These are phyloP conservation scores for Globisporangium rhizosaccharum DNA, from an alignment of 352 stramenopile species.

Conservation along the genomic window DNA sequence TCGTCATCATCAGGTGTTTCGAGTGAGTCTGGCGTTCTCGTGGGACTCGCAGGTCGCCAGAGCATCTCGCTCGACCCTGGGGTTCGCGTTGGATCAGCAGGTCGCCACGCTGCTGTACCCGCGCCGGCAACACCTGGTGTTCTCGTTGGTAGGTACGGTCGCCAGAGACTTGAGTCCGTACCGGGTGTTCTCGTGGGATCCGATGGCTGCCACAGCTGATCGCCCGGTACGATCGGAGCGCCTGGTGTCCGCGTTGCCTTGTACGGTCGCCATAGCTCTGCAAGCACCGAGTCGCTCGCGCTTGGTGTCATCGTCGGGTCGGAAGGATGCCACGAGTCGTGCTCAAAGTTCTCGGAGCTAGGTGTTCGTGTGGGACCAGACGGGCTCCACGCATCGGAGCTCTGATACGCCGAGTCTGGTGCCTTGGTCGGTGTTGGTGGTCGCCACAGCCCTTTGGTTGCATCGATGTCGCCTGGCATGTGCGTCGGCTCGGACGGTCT, in stretches of 20 bases:
- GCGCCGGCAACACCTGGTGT: no score
- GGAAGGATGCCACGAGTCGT: neutral
- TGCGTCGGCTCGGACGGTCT: neutral
- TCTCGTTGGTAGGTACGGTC: no score
- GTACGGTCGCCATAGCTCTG: neutral
- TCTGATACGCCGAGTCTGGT: neutral
- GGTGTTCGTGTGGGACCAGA: neutral
- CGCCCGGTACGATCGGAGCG: neutral
- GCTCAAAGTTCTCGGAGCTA: neutral
- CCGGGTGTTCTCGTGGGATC: neutral
- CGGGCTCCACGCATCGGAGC: neutral
- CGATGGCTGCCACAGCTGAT: neutral
- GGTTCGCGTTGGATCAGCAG: neutral
- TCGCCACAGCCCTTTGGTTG: neutral
- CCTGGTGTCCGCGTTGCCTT: neutral
- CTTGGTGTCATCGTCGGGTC: neutral
- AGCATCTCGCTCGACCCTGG: slow-evolving; percentile 1
- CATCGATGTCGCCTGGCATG: neutral
- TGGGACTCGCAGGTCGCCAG: neutral
- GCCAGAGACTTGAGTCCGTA: no score
- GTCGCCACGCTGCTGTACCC: no score
- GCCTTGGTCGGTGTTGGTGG: neutral
- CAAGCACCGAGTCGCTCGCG: no score
- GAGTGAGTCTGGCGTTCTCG: neutral
- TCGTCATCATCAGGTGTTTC: neutral